These are phyloP conservation scores for Aspergillus latus DNA, from an alignment of 2,329 filamentous ascomycete species.

Conservation along the genomic window DNA sequence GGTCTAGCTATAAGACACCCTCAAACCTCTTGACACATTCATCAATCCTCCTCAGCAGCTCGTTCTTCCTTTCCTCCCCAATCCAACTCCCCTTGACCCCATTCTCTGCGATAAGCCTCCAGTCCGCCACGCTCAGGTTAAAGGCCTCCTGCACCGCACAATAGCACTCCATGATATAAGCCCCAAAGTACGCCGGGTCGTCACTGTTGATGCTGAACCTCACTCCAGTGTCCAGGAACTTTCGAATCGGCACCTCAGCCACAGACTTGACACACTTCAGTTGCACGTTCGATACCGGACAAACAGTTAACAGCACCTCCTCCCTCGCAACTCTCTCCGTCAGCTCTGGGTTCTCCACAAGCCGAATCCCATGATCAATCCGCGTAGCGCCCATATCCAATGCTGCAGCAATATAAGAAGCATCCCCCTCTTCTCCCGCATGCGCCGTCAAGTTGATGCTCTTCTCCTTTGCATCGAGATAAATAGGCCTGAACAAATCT, in stretches of 20 bases:
- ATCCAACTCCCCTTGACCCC: constrained; percentile 72
- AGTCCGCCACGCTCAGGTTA: constrained; percentile 61
- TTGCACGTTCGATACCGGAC: constrained; percentile 71
- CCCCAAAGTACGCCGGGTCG: constrained; percentile 74
- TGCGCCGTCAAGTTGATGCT: constrained; percentile 68
- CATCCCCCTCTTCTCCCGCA: constrained; percentile 72
- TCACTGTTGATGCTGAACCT: constrained; percentile 73
- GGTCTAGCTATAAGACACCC: constrained; percentile 5
- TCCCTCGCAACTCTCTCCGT: constrained; percentile 58
- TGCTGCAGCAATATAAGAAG: constrained; percentile 64
- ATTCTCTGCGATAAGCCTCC: constrained; percentile 62
- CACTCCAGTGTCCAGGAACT: constrained; percentile 63
- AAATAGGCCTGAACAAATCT: constrained; percentile 62
- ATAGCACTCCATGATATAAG: constrained; percentile 73
- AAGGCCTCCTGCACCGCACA: constrained; percentile 74
- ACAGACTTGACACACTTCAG: constrained; percentile 57
- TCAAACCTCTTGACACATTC: constrained; percentile 30
- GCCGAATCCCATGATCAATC: constrained; percentile 72
- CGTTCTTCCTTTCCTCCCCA: constrained; percentile 59
- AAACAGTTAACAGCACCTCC: constrained; percentile 66
- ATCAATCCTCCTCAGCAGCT: constrained; percentile 49
- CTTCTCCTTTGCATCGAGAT: constrained; percentile 51
- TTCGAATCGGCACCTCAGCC: constrained; percentile 59
- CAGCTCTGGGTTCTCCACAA: constrained; percentile 60
- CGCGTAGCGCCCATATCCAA: constrained; percentile 64